Percentiles rank a stretch among this genome's conserved stretches.
Evolutionary conservation across 2,329 filamentous ascomycete species (phyloP).

Genomic region (Aspergillus sp.): DNA sequence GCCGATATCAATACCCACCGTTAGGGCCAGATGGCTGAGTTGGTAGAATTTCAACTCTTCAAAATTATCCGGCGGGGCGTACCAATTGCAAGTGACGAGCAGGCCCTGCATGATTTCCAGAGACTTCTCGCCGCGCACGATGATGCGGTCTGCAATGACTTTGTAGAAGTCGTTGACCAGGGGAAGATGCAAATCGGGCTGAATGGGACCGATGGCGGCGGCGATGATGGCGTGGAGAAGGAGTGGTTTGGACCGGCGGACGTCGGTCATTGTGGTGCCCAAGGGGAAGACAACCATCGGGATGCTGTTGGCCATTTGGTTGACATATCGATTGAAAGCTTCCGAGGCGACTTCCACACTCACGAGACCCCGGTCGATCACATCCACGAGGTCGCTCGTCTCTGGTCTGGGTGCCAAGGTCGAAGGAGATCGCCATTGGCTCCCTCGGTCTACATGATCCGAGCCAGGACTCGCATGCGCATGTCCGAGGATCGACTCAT

Average conservation of each 20-base stretch:
- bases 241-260: constrained; percentile 59
- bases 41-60: constrained; percentile 91
- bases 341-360: constrained; percentile 51
- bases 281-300: constrained; percentile 59
- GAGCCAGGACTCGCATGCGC: constrained; percentile 18
- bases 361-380: constrained; percentile 53
- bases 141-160: constrained; percentile 70
- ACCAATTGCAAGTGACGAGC: constrained; percentile 76
- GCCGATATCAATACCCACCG: constrained; percentile 82
- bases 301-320: constrained; percentile 55
- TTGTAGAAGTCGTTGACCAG: constrained; percentile 71
- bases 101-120: constrained; percentile 80
- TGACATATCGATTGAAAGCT: constrained; percentile 58
- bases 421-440: constrained; percentile 24
- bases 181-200: constrained; percentile 57
- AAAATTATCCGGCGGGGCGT: constrained; percentile 76
- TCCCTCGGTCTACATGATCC: constrained; percentile 18
- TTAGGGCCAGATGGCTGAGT: constrained; percentile 74
- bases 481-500: background rate
- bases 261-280: constrained; percentile 52
- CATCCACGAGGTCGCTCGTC: constrained; percentile 42
- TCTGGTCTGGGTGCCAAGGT: constrained; percentile 12
- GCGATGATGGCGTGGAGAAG: constrained; percentile 60
- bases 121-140: constrained; percentile 75
- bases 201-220: constrained; percentile 53